Conservation (phyloP, 2,329 filamentous ascomycete species). For the Fusarium sp. region DNA sequence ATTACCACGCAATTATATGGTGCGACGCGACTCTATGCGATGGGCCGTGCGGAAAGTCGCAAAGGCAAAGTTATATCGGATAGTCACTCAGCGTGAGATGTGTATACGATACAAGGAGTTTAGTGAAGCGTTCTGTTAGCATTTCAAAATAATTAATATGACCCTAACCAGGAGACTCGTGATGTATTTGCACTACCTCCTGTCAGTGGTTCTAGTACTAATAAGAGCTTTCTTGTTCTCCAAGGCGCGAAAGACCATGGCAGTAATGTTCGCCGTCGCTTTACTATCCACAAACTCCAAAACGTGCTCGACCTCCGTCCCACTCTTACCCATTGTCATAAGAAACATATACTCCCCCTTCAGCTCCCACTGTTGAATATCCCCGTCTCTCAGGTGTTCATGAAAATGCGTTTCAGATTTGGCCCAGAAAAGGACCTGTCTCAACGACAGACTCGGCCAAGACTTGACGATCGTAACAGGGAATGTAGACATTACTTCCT, state of each 20-base stretch:
- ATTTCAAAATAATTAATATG: no score
- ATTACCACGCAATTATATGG: constrained; percentile 16
- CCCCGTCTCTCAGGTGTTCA: background rate
- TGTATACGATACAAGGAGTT: rapidly evolving
- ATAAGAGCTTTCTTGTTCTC: background rate
- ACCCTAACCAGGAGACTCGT: no score
- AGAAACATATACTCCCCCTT: background rate
- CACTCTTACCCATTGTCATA: background rate
- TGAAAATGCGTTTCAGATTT: background rate
- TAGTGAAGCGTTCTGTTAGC: background rate
- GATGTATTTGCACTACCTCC: no score
- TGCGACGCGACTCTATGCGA: constrained; percentile 3
- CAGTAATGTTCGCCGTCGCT: background rate
- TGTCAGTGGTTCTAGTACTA: background rate
- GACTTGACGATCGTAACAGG: background rate
- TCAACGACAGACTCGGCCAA: background rate
- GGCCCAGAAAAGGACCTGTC: background rate
- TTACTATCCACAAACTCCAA: background rate
- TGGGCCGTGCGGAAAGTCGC: constrained; percentile 3
- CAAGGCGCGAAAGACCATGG: background rate
- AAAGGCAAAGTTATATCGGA: background rate
- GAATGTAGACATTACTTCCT: background rate
- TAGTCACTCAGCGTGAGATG: background rate
- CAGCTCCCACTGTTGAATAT: background rate
- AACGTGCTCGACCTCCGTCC: background rate